Evolutionary conservation across 495 filamentous ascomycete genomes (phyloP).

Genomic region (Penicillium dipodomyicola): DNA sequence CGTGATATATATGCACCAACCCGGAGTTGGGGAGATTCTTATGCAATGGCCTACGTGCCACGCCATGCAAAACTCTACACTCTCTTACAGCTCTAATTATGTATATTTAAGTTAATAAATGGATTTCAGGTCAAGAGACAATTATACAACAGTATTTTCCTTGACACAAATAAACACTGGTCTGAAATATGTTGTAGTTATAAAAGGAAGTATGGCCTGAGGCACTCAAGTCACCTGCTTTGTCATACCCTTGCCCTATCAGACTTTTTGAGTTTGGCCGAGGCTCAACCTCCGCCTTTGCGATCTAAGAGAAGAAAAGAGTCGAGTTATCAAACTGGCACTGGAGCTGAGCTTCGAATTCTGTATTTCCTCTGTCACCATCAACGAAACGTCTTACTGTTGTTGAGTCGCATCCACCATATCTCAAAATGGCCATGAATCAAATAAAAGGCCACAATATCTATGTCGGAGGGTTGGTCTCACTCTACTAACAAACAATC

Average conservation of each 20-base stretch:
- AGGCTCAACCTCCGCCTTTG: slow-evolving; percentile 21
- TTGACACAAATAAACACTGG: not conserved
- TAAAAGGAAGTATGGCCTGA: slow-evolving; percentile 8
- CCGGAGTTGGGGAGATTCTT: slow-evolving; percentile 9
- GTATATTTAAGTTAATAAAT: not conserved
- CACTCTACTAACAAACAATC: not conserved
- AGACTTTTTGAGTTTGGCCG: slow-evolving; percentile 20
- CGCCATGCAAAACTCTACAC: not conserved
- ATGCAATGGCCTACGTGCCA: not conserved
- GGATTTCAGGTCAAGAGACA: too few species aligned
- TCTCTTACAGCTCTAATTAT: not conserved
- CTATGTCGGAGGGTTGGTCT: slow-evolving; percentile 79
- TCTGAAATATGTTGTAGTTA: too few species aligned
- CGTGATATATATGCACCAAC: not conserved
- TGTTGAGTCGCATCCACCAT: not conserved
- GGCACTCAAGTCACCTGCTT: slow-evolving; percentile 17
- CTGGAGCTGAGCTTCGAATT: not conserved
- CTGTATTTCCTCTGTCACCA: not conserved
- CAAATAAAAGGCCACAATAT: slow-evolving; percentile 68
- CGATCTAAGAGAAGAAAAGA: slow-evolving; percentile 7
- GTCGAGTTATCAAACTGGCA: slow-evolving; percentile 2
- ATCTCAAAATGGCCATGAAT: slow-evolving; percentile 44
- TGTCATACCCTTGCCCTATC: slow-evolving; percentile 22
- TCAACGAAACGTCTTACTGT: not conserved
- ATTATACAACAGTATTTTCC: not conserved